A percentile compares a stretch with the other conserved stretches of the same genome.
These are phyloP conservation scores for Penicillium sp. DNA, from an alignment of 2,329 filamentous ascomycete species.

Conservation along the genomic window DNA sequence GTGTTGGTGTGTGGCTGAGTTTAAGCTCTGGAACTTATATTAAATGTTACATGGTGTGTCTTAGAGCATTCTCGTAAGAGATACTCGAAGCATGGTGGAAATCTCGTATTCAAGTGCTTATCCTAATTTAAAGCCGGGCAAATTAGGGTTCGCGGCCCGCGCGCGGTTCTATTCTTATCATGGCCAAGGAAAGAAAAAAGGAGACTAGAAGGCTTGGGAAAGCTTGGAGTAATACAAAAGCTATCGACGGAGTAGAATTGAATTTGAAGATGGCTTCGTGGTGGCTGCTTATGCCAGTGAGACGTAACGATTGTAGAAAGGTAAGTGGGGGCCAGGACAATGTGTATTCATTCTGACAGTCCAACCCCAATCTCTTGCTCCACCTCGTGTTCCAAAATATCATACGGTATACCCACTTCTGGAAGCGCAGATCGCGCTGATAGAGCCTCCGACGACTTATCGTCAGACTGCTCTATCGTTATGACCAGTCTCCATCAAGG, in stretches of 20 bases:
- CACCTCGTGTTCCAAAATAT: slow-evolving; percentile 3
- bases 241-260: not conserved
- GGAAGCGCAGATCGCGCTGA: not conserved
- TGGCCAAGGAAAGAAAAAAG: not conserved
- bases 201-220: not conserved
- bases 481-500: too few species aligned
- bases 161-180: not conserved
- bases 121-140: not conserved
- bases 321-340: too few species aligned
- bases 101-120: slow-evolving; percentile 1
- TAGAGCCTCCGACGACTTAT: not conserved
- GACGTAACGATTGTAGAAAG: too few species aligned
- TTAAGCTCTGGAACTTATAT: slow-evolving; percentile 1
- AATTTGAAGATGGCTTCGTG: not conserved
- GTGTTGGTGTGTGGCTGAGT: not conserved
- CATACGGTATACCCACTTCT: not conserved
- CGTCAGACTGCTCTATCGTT: too few species aligned
- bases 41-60: slow-evolving; percentile 1
- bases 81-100: slow-evolving; percentile 1
- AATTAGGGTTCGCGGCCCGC: not conserved
- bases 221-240: not conserved
- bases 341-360: not conserved
- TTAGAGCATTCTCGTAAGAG: not conserved
- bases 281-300: not conserved
- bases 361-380: not conserved